These are phyloP conservation scores for Pyrenochaeta sp. DNA, from an alignment of 2,329 filamentous ascomycete species.

Conservation along the genomic window DNA sequence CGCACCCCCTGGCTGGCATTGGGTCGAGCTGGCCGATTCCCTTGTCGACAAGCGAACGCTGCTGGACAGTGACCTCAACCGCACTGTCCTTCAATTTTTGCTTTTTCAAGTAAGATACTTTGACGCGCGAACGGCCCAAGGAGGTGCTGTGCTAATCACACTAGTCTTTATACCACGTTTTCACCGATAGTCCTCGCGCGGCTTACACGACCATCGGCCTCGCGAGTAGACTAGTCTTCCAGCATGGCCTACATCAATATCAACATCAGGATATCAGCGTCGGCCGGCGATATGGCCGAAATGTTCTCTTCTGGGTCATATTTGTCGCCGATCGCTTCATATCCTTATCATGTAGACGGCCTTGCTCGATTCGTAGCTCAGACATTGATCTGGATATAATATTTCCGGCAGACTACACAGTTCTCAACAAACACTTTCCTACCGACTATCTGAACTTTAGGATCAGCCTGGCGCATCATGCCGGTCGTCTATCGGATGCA, in stretches of 20 bases:
- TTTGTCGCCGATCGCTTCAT: constrained; percentile 37
- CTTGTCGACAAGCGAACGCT: constrained; percentile 33
- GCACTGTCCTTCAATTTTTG: constrained; percentile 37
- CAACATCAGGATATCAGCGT: constrained; percentile 21
- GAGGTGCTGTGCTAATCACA: constrained; percentile 5
- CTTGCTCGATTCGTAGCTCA: constrained; percentile 35
- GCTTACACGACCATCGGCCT: constrained; percentile 41
- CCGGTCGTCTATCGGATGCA: constrained; percentile 32
- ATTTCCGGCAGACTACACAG: constrained; percentile 25
- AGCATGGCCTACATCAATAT: constrained; percentile 38
- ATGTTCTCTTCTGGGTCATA: constrained; percentile 40
- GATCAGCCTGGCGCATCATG: constrained; percentile 34
- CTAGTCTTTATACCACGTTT: constrained; percentile 37
- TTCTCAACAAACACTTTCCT: constrained; percentile 15
- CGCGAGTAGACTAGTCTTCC: constrained; percentile 37
- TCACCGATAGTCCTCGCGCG: constrained; percentile 33
- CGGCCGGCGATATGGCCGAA: constrained; percentile 28
- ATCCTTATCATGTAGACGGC: constrained; percentile 39
- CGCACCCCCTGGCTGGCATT: constrained; percentile 36
- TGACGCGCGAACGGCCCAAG: background rate
- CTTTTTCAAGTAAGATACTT: constrained; percentile 31
- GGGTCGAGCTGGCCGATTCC: constrained; percentile 38
- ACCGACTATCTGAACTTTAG: constrained; percentile 28
- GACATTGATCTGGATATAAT: constrained; percentile 38
- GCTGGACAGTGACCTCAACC: constrained; percentile 25